Evolutionary conservation across 352 stramenopile genomes (phyloP), one percentile per base, ranked within the genome.

Genomic region (Phytophthora litchii): DNA sequence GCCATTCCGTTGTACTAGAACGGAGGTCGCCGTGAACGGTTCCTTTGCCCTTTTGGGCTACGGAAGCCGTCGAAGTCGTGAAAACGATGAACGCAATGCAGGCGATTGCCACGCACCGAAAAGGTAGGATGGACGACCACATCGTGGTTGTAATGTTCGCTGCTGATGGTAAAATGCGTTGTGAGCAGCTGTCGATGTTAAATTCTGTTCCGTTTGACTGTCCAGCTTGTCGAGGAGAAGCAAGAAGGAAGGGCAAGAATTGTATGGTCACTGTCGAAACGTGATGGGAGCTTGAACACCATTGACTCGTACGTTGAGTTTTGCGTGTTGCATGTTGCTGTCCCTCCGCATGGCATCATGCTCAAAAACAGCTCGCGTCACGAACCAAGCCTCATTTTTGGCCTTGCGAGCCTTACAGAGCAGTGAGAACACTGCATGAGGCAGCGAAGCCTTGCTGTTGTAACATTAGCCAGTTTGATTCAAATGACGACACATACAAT

Each of bases 1-100:
- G 72, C 52, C 68, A 74, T 25, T 67, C 59, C 36, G 48, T 60
- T 36, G 51, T 20, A 14, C 64, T 73, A n/a, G 64, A 53, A 11
- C 23, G 59, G 20, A 66, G 60, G 29, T 67, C 47, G 8, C 41
- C 47, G 11, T 72, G 64, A 13, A 68, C 53, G 20, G 57, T 64
- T 29, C 32, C 44, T 50, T 59, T 56, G 34, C 36, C 46, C 20
- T 64, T 60, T 19, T 52, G 25, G 14, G 12, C 37, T 7, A 11
- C 36, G 3, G 32, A 58, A 31, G 23, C 40, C 11, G 55, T 29
- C 20, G 48, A 37, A 37, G 34, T 55, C 3, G 57, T 25, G 13
- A 56, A 42, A 0, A 32, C 25, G 25, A 42, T 25, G 40, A 57
- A 29, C 4, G 35, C 49, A 13, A 52, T 1, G 29, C 36, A 54